Conservation (phyloP, 345 rosid species). For the Eutrema heterophyllum region DNA sequence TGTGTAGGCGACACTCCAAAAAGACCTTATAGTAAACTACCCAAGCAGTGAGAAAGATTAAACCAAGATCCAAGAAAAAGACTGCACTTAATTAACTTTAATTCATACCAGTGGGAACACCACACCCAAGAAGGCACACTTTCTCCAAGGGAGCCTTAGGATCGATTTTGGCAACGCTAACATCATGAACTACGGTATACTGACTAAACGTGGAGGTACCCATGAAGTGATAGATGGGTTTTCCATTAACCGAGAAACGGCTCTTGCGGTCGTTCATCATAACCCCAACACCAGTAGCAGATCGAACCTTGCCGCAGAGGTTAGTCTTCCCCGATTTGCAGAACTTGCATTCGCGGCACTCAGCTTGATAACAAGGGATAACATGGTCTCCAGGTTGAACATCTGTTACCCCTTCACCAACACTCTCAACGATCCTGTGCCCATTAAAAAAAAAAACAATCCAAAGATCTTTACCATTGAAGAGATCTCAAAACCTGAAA, state of each 20-base stretch:
- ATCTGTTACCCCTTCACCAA: slow-evolving; percentile 93
- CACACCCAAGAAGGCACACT: slow-evolving; percentile 99
- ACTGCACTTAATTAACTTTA: background rate
- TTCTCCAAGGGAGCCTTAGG: slow-evolving; percentile 91
- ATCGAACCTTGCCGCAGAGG: slow-evolving; percentile 90
- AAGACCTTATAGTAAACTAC: background rate
- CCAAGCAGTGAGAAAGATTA: background rate
- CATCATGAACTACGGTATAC: slow-evolving; percentile 96
- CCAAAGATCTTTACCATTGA: background rate
- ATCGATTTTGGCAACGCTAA: slow-evolving; percentile 94
- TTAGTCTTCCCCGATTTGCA: slow-evolving; percentile 98
- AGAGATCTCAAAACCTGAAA: background rate
- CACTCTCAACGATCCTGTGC: slow-evolving; percentile 85
- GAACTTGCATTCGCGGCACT: slow-evolving; percentile 94
- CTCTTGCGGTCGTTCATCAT: slow-evolving; percentile 90
- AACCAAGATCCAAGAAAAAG: background rate
- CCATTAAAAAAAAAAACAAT: background rate
- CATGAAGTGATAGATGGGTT: slow-evolving; percentile 93
- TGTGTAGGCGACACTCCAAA: background rate
- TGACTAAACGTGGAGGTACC: slow-evolving; percentile 98
- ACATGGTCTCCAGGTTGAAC: slow-evolving; percentile 96
- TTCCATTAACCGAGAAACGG: slow-evolving; percentile 86
- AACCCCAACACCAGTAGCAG: slow-evolving; percentile 91
- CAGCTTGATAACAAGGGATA: slow-evolving; percentile 99
- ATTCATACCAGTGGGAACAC: slow-evolving; percentile 89